A percentile compares a stretch with the other conserved stretches of the same genome.
Evolutionary conservation across 2,329 filamentous ascomycete genomes (phyloP).

Genomic region (Monosporascus sp.): DNA sequence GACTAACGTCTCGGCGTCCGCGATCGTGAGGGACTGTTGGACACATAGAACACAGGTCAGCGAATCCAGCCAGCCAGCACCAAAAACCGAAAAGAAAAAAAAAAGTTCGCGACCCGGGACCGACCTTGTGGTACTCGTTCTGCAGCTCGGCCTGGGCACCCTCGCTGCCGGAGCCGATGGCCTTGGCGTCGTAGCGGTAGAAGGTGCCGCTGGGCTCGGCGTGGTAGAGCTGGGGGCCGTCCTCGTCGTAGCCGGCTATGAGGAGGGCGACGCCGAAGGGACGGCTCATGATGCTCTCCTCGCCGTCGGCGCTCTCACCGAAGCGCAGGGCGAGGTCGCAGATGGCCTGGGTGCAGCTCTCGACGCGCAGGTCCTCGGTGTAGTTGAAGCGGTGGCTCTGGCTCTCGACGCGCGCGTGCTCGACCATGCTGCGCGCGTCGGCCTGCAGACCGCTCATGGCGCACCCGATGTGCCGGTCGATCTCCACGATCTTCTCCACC

Average conservation of each 20-base stretch:
- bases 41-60: neutral
- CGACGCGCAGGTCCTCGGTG: slow-evolving; percentile 87
- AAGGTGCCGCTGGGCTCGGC: slow-evolving; percentile 97
- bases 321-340: slow-evolving; percentile 95
- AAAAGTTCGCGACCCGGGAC: slow-evolving; percentile 6
- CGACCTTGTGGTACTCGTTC: slow-evolving; percentile 92
- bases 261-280: slow-evolving; percentile 95
- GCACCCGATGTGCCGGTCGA: slow-evolving; percentile 97
- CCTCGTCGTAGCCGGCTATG: slow-evolving; percentile 96
- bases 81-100: neutral
- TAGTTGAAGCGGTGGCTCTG: slow-evolving; percentile 98
- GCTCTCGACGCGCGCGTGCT: slow-evolving; percentile 95
- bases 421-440: slow-evolving; percentile 94
- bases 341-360: slow-evolving; percentile 98
- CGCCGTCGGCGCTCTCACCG: slow-evolving; percentile 92
- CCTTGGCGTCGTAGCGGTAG: slow-evolving; percentile 98
- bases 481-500: slow-evolving; percentile 99
- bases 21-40: slow-evolving; percentile 72
- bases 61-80: too few species aligned
- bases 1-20: slow-evolving; percentile 89
- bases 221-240: slow-evolving; percentile 94
- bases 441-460: slow-evolving; percentile 98
- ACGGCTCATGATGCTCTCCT: slow-evolving; percentile 97
- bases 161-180: slow-evolving; percentile 94
- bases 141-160: slow-evolving; percentile 96